These are phyloP conservation scores for Calcarisporium arbuscula DNA, from an alignment of 2,329 filamentous ascomycete genomes.

Conservation along the genomic window DNA sequence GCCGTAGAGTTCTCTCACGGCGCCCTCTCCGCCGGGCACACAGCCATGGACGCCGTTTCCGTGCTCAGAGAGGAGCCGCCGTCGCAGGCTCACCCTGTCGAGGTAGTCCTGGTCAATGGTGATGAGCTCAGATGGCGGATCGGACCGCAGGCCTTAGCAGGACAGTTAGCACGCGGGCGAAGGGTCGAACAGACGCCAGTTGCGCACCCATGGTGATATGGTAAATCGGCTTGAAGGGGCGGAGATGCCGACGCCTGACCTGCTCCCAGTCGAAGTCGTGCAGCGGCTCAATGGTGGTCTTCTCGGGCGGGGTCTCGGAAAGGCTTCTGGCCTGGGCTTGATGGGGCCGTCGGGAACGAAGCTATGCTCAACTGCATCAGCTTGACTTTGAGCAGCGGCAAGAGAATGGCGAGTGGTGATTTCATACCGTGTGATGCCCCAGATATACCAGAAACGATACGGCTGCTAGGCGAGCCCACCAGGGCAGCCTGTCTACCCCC, in stretches of 20 bases:
- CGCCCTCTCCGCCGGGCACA: conserved; percentile 29
- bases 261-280: conserved; percentile 36
- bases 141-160: conserved; percentile 33
- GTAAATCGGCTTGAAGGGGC: conserved; percentile 46
- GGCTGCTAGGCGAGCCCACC: no score
- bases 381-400: no score
- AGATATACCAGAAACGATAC: no score
- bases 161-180: background rate
- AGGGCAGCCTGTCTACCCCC: no score
- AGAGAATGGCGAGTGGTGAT: no score
- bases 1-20: conserved; percentile 42
- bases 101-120: conserved; percentile 46
- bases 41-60: conserved; percentile 35
- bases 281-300: conserved; percentile 20
- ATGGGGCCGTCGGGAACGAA: no score
- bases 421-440: no score
- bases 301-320: no score
- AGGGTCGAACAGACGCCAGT: background rate
- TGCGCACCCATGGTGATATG: conserved; percentile 48
- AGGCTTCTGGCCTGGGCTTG: no score
- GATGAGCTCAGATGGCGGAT: conserved; percentile 43
- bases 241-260: conserved; percentile 28
- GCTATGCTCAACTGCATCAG: no score
- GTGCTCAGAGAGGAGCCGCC: conserved; percentile 31
- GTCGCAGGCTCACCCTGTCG: conserved; percentile 33